These are phyloP conservation scores for Nicotiana obtusifolia DNA, from an alignment of 257 asterid species.

Conservation along the genomic window DNA sequence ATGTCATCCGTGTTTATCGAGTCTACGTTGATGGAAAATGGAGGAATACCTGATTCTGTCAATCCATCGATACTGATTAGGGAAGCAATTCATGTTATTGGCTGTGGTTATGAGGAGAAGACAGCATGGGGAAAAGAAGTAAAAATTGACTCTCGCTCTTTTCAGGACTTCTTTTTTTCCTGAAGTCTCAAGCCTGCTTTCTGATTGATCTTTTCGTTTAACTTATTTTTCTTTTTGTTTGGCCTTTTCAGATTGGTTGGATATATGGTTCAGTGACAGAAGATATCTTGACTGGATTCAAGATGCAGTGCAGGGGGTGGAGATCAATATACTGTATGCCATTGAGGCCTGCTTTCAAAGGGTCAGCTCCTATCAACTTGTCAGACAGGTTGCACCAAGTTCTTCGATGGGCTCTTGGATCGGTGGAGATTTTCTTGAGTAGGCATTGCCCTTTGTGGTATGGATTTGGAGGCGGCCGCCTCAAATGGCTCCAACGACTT, in stretches of 20 bases:
- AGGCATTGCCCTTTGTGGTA: constrained; percentile 97
- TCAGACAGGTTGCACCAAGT: constrained; percentile 97
- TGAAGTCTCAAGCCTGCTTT: neutral
- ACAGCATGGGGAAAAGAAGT: constrained; percentile 99
- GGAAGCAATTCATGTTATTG: constrained; percentile 94
- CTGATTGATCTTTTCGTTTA: neutral
- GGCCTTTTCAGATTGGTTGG: constrained; percentile 73
- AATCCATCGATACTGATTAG: constrained; percentile 74
- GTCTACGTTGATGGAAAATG: constrained; percentile 90
- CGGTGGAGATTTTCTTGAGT: constrained; percentile 90
- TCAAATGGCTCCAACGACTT: constrained; percentile 79
- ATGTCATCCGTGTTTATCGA: constrained; percentile 80
- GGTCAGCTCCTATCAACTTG: constrained; percentile 96
- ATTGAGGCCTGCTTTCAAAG: constrained; percentile 89
- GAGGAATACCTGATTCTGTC: constrained; percentile 75
- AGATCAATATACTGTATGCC: constrained; percentile 98
- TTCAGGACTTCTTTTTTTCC: neutral
- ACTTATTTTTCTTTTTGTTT: neutral
- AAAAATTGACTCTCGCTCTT: constrained; percentile 14
- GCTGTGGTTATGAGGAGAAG: constrained; percentile 96
- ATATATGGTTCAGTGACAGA: constrained; percentile 96
- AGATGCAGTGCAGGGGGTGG: constrained; percentile 99
- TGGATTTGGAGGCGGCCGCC: constrained; percentile 92
- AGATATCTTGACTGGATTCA: constrained; percentile 94
- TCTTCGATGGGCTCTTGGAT: constrained; percentile 93